A percentile compares a stretch with the other conserved stretches of the same genome.
Conservation (phyloP, 106 monocot genomes). For the Ottelia alismoides region DNA sequence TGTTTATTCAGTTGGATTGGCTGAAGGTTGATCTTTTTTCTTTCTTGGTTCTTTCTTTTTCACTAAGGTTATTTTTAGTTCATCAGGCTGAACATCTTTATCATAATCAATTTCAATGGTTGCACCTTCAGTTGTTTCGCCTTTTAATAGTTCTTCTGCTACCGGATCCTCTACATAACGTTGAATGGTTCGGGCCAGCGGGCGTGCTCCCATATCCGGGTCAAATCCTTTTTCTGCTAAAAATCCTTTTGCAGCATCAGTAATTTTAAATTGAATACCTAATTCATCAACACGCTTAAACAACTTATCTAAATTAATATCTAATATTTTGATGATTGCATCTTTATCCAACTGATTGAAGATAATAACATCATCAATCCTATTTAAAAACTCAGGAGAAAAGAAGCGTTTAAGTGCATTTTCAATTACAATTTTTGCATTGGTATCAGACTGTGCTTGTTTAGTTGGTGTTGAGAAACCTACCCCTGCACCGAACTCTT, state of each 20-base stretch:
- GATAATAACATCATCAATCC: constrained; percentile 90
- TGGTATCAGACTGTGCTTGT: constrained; percentile 60
- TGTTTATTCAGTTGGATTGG: no score
- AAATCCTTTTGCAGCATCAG: constrained; percentile 56
- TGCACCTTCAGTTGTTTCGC: no score
- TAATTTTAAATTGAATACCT: constrained; percentile 62
- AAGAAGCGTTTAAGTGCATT: constrained; percentile 72
- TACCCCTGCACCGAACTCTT: no score
- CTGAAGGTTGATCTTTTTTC: no score
- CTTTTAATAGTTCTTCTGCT: constrained; percentile 82
- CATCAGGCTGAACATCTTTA: no score
- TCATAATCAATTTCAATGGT: no score
- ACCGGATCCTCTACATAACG: constrained; percentile 87
- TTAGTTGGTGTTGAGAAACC: constrained; percentile 87
- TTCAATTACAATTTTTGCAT: constrained; percentile 82
- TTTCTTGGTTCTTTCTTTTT: no score
- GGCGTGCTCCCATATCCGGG: constrained; percentile 91
- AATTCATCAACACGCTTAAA: constrained; percentile 55
- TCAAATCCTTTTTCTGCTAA: constrained; percentile 86
- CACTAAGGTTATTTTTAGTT: no score
- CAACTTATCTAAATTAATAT: constrained; percentile 72
- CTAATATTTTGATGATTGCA: no score
- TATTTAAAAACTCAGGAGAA: constrained; percentile 98
- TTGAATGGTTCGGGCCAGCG: constrained; percentile 92
- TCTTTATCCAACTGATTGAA: constrained; percentile 94